Evolutionary conservation across 768 basidiomycete genomes (phyloP).

Genomic region (Suillus brevipes): DNA sequence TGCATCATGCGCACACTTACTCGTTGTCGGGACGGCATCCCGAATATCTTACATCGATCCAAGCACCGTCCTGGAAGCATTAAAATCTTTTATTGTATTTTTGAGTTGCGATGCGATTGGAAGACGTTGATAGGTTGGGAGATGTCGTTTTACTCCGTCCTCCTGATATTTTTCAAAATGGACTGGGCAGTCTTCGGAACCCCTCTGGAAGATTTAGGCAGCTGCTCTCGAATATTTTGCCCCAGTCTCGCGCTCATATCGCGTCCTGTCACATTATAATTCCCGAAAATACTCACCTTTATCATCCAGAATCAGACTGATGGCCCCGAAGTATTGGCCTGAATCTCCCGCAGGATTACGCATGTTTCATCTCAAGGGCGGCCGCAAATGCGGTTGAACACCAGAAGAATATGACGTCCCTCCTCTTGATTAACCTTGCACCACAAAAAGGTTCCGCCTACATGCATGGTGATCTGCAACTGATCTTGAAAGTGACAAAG

Average conservation of each 20-base stretch:
- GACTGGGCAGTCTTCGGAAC: neutral
- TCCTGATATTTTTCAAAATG: neutral
- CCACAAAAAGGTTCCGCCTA: conserved; percentile 19
- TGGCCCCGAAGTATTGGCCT: conserved; percentile 17
- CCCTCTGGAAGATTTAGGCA: neutral
- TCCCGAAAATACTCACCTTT: conserved; percentile 19
- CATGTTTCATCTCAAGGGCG: conserved; percentile 19
- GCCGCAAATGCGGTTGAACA: conserved; percentile 10
- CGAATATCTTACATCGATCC: conserved; percentile 17
- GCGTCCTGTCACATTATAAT: conserved; percentile 21
- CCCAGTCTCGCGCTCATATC: conserved; percentile 25
- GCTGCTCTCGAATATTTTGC: conserved; percentile 12
- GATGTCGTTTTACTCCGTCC: neutral
- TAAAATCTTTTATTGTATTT: neutral
- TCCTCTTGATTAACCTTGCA: conserved; percentile 17
- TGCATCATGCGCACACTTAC: conserved; percentile 16
- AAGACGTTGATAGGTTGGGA: neutral
- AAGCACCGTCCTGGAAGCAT: neutral
- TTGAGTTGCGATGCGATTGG: neutral
- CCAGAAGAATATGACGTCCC: conserved; percentile 10
- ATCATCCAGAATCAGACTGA: conserved; percentile 25
- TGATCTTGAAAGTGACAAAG: conserved; percentile 25
- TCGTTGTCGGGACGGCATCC: conserved; percentile 24
- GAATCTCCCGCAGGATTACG: conserved; percentile 18
- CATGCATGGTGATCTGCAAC: conserved; percentile 15